These are phyloP conservation scores for Fusarium mundagurra DNA, from an alignment of 2,329 filamentous ascomycete genomes.

Conservation along the genomic window DNA sequence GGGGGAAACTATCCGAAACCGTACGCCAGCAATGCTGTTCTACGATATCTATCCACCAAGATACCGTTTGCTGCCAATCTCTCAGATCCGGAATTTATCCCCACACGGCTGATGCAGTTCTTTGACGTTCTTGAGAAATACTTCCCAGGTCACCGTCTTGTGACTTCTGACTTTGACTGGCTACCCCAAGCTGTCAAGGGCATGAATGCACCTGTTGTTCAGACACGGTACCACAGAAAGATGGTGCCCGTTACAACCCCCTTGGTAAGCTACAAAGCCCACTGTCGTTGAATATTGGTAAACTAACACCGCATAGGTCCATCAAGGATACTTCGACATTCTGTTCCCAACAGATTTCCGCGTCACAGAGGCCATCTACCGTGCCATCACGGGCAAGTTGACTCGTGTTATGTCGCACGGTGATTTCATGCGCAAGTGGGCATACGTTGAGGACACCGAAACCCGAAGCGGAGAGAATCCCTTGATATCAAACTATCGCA, in stretches of 20 bases:
- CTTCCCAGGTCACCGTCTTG: conserved; percentile 88
- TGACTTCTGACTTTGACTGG: conserved; percentile 90
- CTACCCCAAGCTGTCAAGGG: conserved; percentile 86
- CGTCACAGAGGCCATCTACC: conserved; percentile 91
- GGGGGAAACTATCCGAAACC: conserved; percentile 71
- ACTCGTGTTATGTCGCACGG: conserved; percentile 87
- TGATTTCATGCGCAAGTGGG: conserved; percentile 91
- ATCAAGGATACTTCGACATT: conserved; percentile 99
- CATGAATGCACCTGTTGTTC: conserved; percentile 92
- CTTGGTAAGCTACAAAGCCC: conserved; percentile 70
- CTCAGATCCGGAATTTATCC: conserved; percentile 89
- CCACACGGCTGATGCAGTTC: conserved; percentile 94
- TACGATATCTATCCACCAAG: conserved; percentile 69
- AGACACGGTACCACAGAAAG: conserved; percentile 87
- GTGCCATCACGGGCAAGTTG: conserved; percentile 90
- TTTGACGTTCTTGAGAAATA: conserved; percentile 89
- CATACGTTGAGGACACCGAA: conserved; percentile 87
- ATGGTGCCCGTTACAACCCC: conserved; percentile 93
- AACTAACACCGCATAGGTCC: conserved; percentile 67
- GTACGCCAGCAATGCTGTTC: conserved; percentile 61
- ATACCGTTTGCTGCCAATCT: conserved; percentile 80
- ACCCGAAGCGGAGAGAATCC: conserved; percentile 94
- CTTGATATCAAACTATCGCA: conserved; percentile 91
- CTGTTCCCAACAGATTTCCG: conserved; percentile 96
- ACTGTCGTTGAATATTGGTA: not conserved